These are phyloP conservation scores for Mycosphaerella arachidis DNA, from an alignment of 2,329 filamentous ascomycete genomes.

Conservation along the genomic window DNA sequence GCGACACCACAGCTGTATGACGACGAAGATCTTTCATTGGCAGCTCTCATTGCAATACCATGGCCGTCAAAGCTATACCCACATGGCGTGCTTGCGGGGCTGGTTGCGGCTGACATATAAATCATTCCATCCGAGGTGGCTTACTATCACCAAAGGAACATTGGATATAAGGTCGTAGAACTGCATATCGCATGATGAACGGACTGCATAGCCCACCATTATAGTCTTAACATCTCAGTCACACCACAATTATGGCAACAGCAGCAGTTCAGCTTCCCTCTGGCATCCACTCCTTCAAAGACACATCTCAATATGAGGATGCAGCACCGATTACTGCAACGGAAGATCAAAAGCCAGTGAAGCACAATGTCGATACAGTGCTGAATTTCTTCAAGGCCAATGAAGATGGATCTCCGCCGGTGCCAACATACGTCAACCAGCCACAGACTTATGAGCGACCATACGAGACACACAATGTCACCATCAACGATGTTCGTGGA, in stretches of 20 bases:
- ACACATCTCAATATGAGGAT: slow-evolving; percentile 1
- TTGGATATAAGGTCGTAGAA: not conserved
- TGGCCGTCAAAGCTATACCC: not conserved
- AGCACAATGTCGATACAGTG: slow-evolving; percentile 19
- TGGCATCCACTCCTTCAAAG: slow-evolving; percentile 8
- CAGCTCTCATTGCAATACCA: not conserved
- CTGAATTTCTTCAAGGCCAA: slow-evolving; percentile 24
- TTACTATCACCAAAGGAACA: not conserved
- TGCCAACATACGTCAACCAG: slow-evolving; percentile 20
- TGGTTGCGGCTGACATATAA: not conserved
- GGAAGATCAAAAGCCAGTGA: slow-evolving; percentile 10
- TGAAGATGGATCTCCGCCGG: slow-evolving; percentile 23
- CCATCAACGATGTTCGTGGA: slow-evolving; percentile 44
- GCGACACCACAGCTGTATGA: not conserved
- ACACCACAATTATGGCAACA: slow-evolving; percentile 16
- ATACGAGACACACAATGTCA: slow-evolving; percentile 26
- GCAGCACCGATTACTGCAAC: slow-evolving; percentile 5
- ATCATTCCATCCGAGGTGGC: not conserved
- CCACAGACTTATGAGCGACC: slow-evolving; percentile 33
- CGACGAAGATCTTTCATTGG: not conserved
- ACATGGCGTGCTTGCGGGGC: slow-evolving; percentile 2
- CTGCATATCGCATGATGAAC: not conserved
- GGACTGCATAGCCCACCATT: not conserved
- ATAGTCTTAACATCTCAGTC: not conserved
- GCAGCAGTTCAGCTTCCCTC: slow-evolving; percentile 16